phyloP scores from a whole-genome alignment of 2,329 filamentous ascomycete genomes.

The Aspergillus texensis region DNA sequence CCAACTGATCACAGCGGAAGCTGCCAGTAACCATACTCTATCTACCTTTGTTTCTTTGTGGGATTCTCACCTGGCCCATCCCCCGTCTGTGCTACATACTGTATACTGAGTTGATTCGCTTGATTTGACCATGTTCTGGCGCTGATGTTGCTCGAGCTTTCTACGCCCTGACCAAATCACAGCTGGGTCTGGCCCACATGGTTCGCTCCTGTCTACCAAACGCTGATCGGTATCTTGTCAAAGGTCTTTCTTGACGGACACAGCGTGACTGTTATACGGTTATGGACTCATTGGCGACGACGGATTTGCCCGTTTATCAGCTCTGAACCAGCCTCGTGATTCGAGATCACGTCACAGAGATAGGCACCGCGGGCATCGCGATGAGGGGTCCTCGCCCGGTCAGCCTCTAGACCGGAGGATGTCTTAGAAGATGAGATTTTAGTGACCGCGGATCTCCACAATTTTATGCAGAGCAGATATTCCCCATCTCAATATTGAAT shows the following conservation, averaged over 20 bases:
- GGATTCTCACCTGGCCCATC: not conserved
- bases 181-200: not conserved
- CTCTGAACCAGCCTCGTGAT: not conserved
- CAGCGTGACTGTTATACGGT: not conserved
- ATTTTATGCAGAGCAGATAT: not conserved
- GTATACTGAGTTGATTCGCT: not conserved
- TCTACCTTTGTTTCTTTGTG: not conserved
- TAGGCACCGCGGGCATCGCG: not conserved
- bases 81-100: not conserved
- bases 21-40: not conserved
- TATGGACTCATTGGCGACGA: not conserved
- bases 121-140: not conserved
- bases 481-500: not conserved
- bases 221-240: not conserved
- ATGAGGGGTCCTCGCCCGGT: not conserved
- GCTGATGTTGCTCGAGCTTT: not conserved
- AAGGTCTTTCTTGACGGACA: not conserved
- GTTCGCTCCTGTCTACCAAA: not conserved
- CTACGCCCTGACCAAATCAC: not conserved
- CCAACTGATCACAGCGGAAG: not conserved
- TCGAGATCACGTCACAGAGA: not conserved
- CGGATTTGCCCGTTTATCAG: not conserved
- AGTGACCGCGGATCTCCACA: not conserved
- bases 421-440: not conserved
- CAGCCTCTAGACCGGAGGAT: not conserved